These are phyloP conservation scores for Yamadazyma nakazawae DNA, from an alignment of 805 yeast genomes.

Conservation along the genomic window DNA sequence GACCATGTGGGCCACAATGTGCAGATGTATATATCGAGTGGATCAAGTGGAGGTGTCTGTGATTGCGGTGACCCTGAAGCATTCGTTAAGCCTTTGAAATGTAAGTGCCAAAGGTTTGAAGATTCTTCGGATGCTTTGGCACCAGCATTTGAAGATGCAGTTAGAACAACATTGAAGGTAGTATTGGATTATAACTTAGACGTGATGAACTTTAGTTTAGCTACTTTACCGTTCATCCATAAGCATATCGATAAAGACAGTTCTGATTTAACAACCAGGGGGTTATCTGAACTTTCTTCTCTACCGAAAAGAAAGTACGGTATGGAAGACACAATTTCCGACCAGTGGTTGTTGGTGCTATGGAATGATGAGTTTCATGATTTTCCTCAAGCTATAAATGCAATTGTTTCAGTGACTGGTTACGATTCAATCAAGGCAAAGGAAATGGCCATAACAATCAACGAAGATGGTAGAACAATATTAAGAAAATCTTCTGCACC, in stretches of 20 bases:
- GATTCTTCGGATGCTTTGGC: slow-evolving; percentile 6
- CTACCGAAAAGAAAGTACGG: slow-evolving; percentile 31
- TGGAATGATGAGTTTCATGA: slow-evolving; percentile 81
- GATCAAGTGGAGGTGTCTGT: slow-evolving; percentile 55
- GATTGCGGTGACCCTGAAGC: slow-evolving; percentile 74
- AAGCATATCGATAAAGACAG: slow-evolving; percentile 24
- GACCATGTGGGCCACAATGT: slow-evolving; percentile 71
- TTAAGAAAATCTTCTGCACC: slow-evolving; percentile 31
- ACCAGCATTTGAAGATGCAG: slow-evolving; percentile 16
- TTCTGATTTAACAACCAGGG: slow-evolving; percentile 20
- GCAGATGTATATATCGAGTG: slow-evolving; percentile 46
- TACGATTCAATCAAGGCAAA: slow-evolving; percentile 25
- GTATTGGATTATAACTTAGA: slow-evolving; percentile 44
- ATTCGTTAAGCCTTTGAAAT: slow-evolving; percentile 51
- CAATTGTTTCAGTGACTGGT: slow-evolving; percentile 37
- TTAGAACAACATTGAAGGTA: slow-evolving; percentile 27
- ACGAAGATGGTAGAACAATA: slow-evolving; percentile 48
- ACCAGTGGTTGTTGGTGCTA: slow-evolving; percentile 48
- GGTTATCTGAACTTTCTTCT: slow-evolving; percentile 28
- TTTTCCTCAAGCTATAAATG: slow-evolving; percentile 50
- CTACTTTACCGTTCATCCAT: slow-evolving; percentile 41
- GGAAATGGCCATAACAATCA: slow-evolving; percentile 42
- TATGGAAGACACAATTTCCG: slow-evolving; percentile 30
- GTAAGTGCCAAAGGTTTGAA: slow-evolving; percentile 35
- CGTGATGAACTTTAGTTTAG: slow-evolving; percentile 36